Evolutionary conservation across 2,329 filamentous ascomycete species (phyloP).

Genomic region (Neonectria hederae): DNA sequence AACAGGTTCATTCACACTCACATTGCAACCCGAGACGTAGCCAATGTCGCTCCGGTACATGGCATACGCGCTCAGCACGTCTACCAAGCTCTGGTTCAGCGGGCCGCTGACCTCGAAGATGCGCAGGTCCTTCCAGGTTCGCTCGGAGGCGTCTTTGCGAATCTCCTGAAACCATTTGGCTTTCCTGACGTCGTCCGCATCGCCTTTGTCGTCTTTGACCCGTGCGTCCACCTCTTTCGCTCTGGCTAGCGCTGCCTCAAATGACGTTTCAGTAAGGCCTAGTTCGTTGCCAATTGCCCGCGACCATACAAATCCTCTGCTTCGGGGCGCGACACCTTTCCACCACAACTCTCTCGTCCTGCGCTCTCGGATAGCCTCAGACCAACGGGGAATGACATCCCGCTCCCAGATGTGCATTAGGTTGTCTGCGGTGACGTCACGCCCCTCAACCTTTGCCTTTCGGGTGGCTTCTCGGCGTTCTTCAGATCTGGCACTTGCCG

Average conservation of each 20-base stretch:
- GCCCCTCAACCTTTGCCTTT: conserved; percentile 60
- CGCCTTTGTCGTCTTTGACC: conserved; percentile 60
- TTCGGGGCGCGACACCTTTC: conserved; percentile 77
- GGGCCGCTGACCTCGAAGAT: conserved; percentile 76
- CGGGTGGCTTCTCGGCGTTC: conserved; percentile 65
- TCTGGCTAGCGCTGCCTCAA: conserved; percentile 74
- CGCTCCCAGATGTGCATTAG: conserved; percentile 76
- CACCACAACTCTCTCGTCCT: conserved; percentile 83
- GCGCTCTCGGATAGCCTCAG: conserved; percentile 72
- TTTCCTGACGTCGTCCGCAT: conserved; percentile 63
- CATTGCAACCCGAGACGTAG: conserved; percentile 78
- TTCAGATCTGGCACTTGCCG: conserved; percentile 66
- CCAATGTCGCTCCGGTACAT: conserved; percentile 87
- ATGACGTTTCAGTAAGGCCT: conserved; percentile 72
- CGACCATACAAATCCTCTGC: conserved; percentile 75
- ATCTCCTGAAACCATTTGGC: conserved; percentile 72
- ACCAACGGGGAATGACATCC: conserved; percentile 80
- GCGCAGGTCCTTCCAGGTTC: conserved; percentile 75
- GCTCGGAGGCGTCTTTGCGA: conserved; percentile 67
- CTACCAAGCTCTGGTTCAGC: conserved; percentile 72
- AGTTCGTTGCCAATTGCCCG: conserved; percentile 79
- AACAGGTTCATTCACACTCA: conserved; percentile 54
- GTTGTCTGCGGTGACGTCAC: conserved; percentile 64
- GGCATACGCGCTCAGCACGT: conserved; percentile 80
- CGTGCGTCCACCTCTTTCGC: conserved; percentile 70